A percentile compares a stretch with the other conserved stretches of the same genome.
phyloP scores from a whole-genome alignment of 225 moss, liverwort and hornwort genomes.

The Takakia lepidozioides region DNA sequence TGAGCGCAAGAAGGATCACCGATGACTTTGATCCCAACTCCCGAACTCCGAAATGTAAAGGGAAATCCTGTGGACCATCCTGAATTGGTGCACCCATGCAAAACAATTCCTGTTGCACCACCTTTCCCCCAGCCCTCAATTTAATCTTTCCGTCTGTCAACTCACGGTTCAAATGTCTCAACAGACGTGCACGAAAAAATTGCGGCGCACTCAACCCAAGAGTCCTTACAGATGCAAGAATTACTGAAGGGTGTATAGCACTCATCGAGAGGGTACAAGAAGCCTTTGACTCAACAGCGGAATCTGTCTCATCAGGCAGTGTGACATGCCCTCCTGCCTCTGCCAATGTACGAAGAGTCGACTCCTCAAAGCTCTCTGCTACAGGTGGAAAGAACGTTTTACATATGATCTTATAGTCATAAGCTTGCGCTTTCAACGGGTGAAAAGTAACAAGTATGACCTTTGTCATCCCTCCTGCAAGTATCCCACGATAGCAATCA shows the following conservation, averaged over 20 bases:
- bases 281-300: conserved; percentile 33
- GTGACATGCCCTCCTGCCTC: conserved; percentile 41
- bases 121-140: conserved; percentile 42
- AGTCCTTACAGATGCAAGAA: conserved; percentile 35
- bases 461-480: conserved; percentile 44
- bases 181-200: conserved; percentile 52
- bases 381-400: conserved; percentile 62
- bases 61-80: conserved; percentile 35
- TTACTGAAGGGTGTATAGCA: conserved; percentile 59
- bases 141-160: conserved; percentile 43
- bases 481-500: conserved; percentile 52
- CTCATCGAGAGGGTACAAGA: conserved; percentile 28
- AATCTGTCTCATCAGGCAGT: conserved; percentile 29
- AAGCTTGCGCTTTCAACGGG: conserved; percentile 35
- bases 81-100: conserved; percentile 64
- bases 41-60: conserved; percentile 64
- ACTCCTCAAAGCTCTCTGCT: conserved; percentile 46
- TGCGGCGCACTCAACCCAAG: conserved; percentile 75
- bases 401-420: conserved; percentile 48
- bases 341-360: conserved; percentile 32
- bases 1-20: conserved; percentile 49
- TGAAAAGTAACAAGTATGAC: conserved; percentile 53
- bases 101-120: conserved; percentile 66
- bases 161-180: conserved; percentile 50
- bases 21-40: conserved; percentile 50